Conservation (phyloP, 305 asterid genomes). For the Salvia sclarea region DNA sequence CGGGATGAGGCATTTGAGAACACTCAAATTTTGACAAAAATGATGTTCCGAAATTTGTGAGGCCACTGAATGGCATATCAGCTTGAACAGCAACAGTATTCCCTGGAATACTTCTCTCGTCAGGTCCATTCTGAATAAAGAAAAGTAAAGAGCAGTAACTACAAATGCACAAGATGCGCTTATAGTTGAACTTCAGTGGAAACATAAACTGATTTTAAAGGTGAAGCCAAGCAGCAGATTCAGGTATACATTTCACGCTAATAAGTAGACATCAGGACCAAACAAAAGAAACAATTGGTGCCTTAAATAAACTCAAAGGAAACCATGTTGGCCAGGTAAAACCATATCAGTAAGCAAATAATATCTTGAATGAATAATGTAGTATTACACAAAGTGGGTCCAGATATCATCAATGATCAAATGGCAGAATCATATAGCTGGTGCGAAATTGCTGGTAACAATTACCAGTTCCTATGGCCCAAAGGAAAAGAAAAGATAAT, state of each 20-base stretch:
- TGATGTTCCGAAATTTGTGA: slow-evolving; percentile 87
- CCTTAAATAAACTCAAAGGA: background rate
- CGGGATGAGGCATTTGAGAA: slow-evolving; percentile 98
- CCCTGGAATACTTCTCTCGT: slow-evolving; percentile 95
- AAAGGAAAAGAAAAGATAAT: slow-evolving; percentile 13
- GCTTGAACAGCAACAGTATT: slow-evolving; percentile 98
- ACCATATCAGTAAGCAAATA: slow-evolving; percentile 11
- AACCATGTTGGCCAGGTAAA: background rate
- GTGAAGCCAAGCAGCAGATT: background rate
- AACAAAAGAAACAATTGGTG: background rate
- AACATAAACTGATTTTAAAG: background rate
- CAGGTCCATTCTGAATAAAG: slow-evolving; percentile 78
- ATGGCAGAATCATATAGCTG: slow-evolving; percentile 26
- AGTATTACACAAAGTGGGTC: slow-evolving; percentile 7
- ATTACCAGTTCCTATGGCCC: background rate
- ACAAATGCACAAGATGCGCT: slow-evolving; percentile 8
- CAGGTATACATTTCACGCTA: slow-evolving; percentile 1
- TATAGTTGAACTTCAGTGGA: slow-evolving; percentile 14
- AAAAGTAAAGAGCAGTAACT: slow-evolving; percentile 27
- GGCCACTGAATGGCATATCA: slow-evolving; percentile 92
- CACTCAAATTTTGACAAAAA: slow-evolving; percentile 93
- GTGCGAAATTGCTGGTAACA: slow-evolving; percentile 8
- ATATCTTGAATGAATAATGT: slow-evolving; percentile 1
- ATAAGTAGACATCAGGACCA: background rate
- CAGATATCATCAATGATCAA: slow-evolving; percentile 18